A percentile compares a stretch with the other conserved stretches of the same genome.
These are phyloP conservation scores for Ambrosia hybrid DNA, from an alignment of 140 eudicot species.

Conservation along the genomic window DNA sequence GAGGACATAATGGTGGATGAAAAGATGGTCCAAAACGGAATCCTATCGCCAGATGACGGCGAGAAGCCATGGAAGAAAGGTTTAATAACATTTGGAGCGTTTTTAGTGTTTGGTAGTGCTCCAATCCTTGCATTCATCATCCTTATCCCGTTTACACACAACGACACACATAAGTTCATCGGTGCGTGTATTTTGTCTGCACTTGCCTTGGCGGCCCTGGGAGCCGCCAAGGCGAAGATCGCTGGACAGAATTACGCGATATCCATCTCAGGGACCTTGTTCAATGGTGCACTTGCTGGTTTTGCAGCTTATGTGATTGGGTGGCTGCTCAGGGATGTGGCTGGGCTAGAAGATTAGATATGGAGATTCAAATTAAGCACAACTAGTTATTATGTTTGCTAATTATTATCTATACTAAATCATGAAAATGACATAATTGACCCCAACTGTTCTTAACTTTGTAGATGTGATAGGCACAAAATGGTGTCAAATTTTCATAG, in stretches of 20 bases:
- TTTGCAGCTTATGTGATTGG: conserved; percentile 69
- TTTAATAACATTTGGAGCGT: conserved; percentile 59
- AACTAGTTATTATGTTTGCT: not conserved
- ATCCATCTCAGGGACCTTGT: conserved; percentile 48
- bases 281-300: conserved; percentile 80
- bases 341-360: conserved; percentile 66
- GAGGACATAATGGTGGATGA: conserved; percentile 66
- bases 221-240: conserved; percentile 71
- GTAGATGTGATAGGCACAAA: conserved; percentile 2
- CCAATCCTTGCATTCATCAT: conserved; percentile 78
- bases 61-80: conserved; percentile 92
- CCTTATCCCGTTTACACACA: conserved; percentile 71
- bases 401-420: not conserved
- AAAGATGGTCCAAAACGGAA: conserved; percentile 56
- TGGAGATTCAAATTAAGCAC: conserved; percentile 1
- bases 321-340: conserved; percentile 76
- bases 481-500: conserved; percentile 20
- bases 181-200: conserved; percentile 73
- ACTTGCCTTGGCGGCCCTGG: conserved; percentile 57
- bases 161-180: conserved; percentile 53
- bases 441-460: not conserved
- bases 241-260: conserved; percentile 57
- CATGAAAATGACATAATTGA: not conserved
- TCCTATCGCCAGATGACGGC: conserved; percentile 47
- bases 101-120: conserved; percentile 67